Evolutionary conservation across 2,329 filamentous ascomycete species (phyloP), one percentile per base, ranked within the genome.

Genomic region (Botrytis medusae): DNA sequence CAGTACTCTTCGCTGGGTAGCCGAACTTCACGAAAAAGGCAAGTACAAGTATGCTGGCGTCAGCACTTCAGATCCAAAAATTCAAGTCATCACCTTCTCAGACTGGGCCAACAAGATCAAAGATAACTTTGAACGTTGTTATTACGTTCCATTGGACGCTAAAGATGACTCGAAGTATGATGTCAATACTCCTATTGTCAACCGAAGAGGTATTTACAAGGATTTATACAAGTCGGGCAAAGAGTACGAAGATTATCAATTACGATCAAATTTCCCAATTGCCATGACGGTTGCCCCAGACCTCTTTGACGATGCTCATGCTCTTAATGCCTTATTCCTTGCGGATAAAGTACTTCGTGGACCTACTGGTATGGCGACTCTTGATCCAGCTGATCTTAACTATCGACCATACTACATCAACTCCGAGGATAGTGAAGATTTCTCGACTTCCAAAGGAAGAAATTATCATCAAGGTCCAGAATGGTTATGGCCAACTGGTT

Each of bases 401-500:
- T 99, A 99, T 84, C 90, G 93, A 4, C 95, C 95, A 0, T 93
- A 96, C 85, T 99, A 99, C 84, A 90, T 92, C 85, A 99, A 99
- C 84, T 93, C 92, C 77, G 95, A 98, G 80, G 96, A 99, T 83
- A 95, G 92, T 74, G 90, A 89, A 20, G 93, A 98, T 82, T 98
- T 98, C 80, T 89, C 93, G 18, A 98, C 95, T 0, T 90, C 92
- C 78, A 98, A 98, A 83, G 96, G 96, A 68, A 88, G 96, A 73
- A 99, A 98, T 83, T 99, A 99, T 84, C 96, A 99, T 82, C 95
- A 98, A 82, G 96, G 96, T 7, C 97, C 96, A 0, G 96, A 99
- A 82, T 99, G 96, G 96, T 85, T 98, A 37, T 99, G 96, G 96
- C 97, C 95, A 0, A 95, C 94, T 1, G 96, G 96, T 7, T 99